Conservation (phyloP, 2,329 filamentous ascomycete genomes). For the Stagonosporopsis chrysanthemi region DNA sequence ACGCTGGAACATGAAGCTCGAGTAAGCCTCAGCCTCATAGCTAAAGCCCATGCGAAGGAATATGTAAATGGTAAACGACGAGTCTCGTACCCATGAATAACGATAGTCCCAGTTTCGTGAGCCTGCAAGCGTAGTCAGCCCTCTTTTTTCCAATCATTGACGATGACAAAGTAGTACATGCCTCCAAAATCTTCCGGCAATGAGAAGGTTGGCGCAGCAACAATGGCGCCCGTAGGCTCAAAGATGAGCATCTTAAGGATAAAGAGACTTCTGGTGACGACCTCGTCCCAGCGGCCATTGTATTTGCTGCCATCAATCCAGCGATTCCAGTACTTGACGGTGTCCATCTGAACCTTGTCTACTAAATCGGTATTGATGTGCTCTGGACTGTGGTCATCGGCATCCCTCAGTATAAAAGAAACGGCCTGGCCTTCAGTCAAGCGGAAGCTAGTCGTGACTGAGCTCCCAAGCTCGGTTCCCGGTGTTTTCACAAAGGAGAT, state of each 20-base stretch:
- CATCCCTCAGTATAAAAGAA: slow-evolving; percentile 71
- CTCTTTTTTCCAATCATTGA: neutral
- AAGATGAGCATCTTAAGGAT: slow-evolving; percentile 79
- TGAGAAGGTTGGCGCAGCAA: slow-evolving; percentile 79
- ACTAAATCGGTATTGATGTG: slow-evolving; percentile 66
- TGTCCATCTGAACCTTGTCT: slow-evolving; percentile 71
- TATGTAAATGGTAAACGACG: slow-evolving; percentile 79
- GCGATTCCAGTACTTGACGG: slow-evolving; percentile 74
- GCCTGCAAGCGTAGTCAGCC: slow-evolving; percentile 48
- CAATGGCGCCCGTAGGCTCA: slow-evolving; percentile 79
- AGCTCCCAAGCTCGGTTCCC: slow-evolving; percentile 66
- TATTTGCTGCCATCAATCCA: slow-evolving; percentile 77
- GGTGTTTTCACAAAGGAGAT: slow-evolving; percentile 65
- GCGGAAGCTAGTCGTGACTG: slow-evolving; percentile 66
- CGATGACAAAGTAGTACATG: slow-evolving; percentile 1
- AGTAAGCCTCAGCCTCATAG: slow-evolving; percentile 78
- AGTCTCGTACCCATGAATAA: slow-evolving; percentile 81
- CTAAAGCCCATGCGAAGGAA: slow-evolving; percentile 78
- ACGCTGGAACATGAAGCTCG: slow-evolving; percentile 77
- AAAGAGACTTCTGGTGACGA: slow-evolving; percentile 74
- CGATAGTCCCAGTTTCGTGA: slow-evolving; percentile 70
- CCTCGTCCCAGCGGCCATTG: slow-evolving; percentile 75
- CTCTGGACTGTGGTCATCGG: slow-evolving; percentile 62
- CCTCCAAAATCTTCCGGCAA: slow-evolving; percentile 68
- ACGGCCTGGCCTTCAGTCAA: slow-evolving; percentile 72